phyloP scores from a whole-genome alignment of 768 basidiomycete species.

The Russula dissimulans region DNA sequence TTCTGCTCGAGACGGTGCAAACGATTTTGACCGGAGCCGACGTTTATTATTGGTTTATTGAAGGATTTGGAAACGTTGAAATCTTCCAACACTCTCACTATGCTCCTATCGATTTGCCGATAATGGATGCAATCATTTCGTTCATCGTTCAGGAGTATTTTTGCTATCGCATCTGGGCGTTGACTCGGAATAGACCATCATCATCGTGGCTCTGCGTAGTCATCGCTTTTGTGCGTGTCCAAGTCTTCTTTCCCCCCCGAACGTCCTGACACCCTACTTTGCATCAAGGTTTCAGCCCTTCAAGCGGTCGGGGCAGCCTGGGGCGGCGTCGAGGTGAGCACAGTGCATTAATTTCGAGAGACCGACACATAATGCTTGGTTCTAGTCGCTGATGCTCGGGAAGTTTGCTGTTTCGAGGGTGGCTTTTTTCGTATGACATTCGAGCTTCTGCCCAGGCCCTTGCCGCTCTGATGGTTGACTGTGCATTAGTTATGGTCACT shows the following conservation, averaged over 20 bases:
- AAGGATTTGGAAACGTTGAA: slow-evolving; percentile 25
- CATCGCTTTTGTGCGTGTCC: slow-evolving; percentile 2
- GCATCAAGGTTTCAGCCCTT: background rate
- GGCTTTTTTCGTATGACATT: slow-evolving; percentile 1
- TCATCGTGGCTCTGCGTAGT: background rate
- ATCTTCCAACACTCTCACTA: slow-evolving; percentile 21
- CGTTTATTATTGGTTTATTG: slow-evolving; percentile 24
- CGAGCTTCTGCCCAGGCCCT: background rate
- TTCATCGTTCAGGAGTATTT: slow-evolving; percentile 27
- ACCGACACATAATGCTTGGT: background rate
- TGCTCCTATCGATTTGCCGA: slow-evolving; percentile 24
- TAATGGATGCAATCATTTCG: slow-evolving; percentile 23
- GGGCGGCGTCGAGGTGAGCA: slow-evolving; percentile 9
- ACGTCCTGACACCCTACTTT: background rate
- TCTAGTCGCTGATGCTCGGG: background rate
- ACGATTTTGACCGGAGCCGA: slow-evolving; percentile 23
- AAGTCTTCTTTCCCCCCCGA: background rate
- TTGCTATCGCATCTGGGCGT: slow-evolving; percentile 26
- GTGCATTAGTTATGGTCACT: slow-evolving; percentile 6
- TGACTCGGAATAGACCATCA: slow-evolving; percentile 10
- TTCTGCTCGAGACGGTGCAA: slow-evolving; percentile 24
- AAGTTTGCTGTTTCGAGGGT: slow-evolving; percentile 1
- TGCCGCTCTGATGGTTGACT: background rate
- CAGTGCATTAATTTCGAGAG: background rate
- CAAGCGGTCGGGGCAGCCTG: background rate